Percentiles rank a stretch among this genome's conserved stretches.
Evolutionary conservation across 2,329 filamentous ascomycete species (phyloP).

Genomic region (Diaporthe australafricana): DNA sequence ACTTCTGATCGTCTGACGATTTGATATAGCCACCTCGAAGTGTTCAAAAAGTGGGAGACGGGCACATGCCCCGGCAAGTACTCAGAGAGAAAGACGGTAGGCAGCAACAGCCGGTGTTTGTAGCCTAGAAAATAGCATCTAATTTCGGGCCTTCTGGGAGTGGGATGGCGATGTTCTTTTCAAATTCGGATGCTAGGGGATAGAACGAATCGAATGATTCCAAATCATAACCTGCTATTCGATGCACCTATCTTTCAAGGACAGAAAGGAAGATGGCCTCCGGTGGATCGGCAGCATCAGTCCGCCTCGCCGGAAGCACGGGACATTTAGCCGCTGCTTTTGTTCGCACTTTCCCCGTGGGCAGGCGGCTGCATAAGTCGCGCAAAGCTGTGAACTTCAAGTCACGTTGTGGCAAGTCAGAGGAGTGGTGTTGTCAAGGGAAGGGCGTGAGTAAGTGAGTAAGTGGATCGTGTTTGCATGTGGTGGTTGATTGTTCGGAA

Average conservation of each 20-base stretch:
- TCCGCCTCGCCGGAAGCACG: not conserved
- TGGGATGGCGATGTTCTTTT: not conserved
- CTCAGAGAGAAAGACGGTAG: not conserved
- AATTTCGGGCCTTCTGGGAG: not conserved
- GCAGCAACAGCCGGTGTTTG: not conserved
- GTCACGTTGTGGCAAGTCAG: not conserved
- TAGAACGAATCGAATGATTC: not conserved
- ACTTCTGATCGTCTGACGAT: not conserved
- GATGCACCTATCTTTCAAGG: not conserved
- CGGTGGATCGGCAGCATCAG: not conserved
- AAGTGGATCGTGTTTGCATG: not conserved
- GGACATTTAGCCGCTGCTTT: slow-evolving; percentile 9
- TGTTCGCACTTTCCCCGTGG: too few relatives aligned
- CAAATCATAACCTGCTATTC: not conserved
- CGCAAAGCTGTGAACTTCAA: not conserved
- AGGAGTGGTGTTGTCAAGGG: not conserved
- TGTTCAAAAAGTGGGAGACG: not conserved
- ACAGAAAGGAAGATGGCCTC: not conserved
- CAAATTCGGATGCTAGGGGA: not conserved
- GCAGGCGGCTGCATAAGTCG: not conserved
- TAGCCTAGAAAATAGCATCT: not conserved
- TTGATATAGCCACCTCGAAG: not conserved
- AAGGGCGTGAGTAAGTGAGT: not conserved
- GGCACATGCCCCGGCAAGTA: not conserved
- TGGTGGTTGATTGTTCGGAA: slow-evolving; percentile 1